Conservation (phyloP, 2,329 filamentous ascomycete genomes). For the Teratosphaeria nubilosa region DNA sequence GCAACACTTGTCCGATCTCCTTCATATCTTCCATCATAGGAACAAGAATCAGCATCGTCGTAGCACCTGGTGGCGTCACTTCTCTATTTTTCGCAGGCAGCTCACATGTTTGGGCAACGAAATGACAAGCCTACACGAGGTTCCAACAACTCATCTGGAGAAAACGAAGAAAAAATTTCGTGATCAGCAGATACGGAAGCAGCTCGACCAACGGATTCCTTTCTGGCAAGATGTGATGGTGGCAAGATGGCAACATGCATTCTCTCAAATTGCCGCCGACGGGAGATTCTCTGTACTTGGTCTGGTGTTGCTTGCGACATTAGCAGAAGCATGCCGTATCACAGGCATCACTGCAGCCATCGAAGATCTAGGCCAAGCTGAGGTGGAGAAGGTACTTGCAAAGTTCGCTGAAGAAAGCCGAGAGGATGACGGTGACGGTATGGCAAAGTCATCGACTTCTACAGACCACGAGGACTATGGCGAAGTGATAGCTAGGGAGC, state of each 20-base stretch:
- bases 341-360: constrained; percentile 32
- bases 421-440: constrained; percentile 21
- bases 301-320: constrained; percentile 32
- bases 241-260: constrained; percentile 26
- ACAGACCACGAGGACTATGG: constrained; percentile 20
- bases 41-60: constrained; percentile 85
- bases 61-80: constrained; percentile 69
- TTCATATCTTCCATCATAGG: constrained; percentile 67
- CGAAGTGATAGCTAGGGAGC: constrained; percentile 26
- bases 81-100: constrained; percentile 61
- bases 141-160: constrained; percentile 20
- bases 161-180: constrained; percentile 16
- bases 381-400: constrained; percentile 33
- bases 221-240: constrained; percentile 32
- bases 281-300: constrained; percentile 37
- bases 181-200: constrained; percentile 8
- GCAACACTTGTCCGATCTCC: constrained; percentile 41
- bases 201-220: constrained; percentile 22
- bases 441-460: constrained; percentile 9
- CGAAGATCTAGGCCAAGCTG: constrained; percentile 32
- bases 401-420: constrained; percentile 33
- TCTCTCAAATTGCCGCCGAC: constrained; percentile 36
- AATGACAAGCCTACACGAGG: constrained; percentile 12
- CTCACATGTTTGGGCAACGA: constrained; percentile 43
- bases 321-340: constrained; percentile 32